Percentiles rank a stretch among this genome's conserved stretches.
Evolutionary conservation across 148 eudicot genomes (phyloP).

Genomic region (Nepenthes mirabilis): DNA sequence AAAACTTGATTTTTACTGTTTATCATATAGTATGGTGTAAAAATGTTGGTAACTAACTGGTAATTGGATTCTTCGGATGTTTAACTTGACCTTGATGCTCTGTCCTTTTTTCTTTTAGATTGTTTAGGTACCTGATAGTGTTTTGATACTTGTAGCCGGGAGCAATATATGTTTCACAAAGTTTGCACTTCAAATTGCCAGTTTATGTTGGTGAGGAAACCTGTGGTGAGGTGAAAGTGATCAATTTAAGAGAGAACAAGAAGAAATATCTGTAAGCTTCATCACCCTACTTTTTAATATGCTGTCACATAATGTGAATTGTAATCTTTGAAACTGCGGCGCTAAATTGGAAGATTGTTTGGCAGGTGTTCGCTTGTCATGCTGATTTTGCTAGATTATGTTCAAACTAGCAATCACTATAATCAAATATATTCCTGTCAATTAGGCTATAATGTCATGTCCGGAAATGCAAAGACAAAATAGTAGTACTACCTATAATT

Average conservation of each 20-base stretch:
- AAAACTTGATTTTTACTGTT: too few relatives aligned
- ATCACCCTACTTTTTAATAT: background rate
- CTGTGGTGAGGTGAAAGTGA: constrained; percentile 42
- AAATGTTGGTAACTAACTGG: too few relatives aligned
- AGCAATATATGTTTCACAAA: constrained; percentile 72
- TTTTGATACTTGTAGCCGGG: constrained; percentile 50
- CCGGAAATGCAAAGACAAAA: too few relatives aligned
- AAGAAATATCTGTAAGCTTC: constrained; percentile 49
- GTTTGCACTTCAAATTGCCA: constrained; percentile 58
- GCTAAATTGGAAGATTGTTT: too few relatives aligned
- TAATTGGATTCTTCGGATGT: background rate
- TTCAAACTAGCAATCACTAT: background rate
- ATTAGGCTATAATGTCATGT: too few relatives aligned
- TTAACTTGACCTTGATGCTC: background rate
- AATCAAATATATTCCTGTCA: too few relatives aligned
- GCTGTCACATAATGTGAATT: too few relatives aligned
- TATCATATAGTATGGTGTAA: too few relatives aligned
- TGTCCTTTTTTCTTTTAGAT: background rate
- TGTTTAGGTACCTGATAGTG: background rate
- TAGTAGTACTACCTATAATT: too few relatives aligned
- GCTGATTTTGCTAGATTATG: background rate
- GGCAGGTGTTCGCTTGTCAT: too few relatives aligned
- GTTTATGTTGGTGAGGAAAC: constrained; percentile 59
- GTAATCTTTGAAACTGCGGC: too few relatives aligned
- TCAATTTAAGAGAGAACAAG: constrained; percentile 20